These are phyloP conservation scores for Mortierella antarctica DNA, from an alignment of 192 early-diverging fungal species.

Conservation along the genomic window DNA sequence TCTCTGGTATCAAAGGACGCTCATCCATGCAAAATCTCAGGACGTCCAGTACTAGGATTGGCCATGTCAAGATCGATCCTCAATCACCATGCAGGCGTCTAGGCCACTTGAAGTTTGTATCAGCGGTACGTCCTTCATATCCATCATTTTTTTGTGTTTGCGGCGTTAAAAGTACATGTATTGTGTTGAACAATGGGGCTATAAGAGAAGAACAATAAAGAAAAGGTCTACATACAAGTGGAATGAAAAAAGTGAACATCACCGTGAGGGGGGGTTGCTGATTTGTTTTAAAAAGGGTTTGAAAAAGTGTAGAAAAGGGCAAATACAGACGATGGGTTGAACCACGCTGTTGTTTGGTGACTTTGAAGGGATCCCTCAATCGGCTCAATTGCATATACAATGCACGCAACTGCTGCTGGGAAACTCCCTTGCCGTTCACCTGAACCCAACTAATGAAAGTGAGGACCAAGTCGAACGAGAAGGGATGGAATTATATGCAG, in stretches of 20 bases:
- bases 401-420: conserved; percentile 1
- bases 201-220: conserved; percentile 23
- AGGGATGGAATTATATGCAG: background rate
- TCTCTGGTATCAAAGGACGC: too few relatives aligned
- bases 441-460: too few relatives aligned
- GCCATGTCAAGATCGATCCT: too few relatives aligned
- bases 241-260: conserved; percentile 5
- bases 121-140: too few relatives aligned
- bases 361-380: conserved; percentile 24
- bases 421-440: background rate
- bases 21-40: too few relatives aligned
- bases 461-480: background rate
- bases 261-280: background rate
- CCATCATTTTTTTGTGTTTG: background rate
- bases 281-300: conserved; percentile 22
- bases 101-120: too few relatives aligned
- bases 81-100: too few relatives aligned
- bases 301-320: conserved; percentile 22
- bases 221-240: conserved; percentile 49
- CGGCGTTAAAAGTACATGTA: conserved; percentile 54
- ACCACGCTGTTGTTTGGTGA: conserved; percentile 42
- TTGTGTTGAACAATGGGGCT: conserved; percentile 56
- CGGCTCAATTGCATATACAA: conserved; percentile 38
- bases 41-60: too few relatives aligned
- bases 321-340: conserved; percentile 49